These are phyloP conservation scores for Aspergillus avenaceus DNA, from an alignment of 495 filamentous ascomycete species.

Conservation along the genomic window DNA sequence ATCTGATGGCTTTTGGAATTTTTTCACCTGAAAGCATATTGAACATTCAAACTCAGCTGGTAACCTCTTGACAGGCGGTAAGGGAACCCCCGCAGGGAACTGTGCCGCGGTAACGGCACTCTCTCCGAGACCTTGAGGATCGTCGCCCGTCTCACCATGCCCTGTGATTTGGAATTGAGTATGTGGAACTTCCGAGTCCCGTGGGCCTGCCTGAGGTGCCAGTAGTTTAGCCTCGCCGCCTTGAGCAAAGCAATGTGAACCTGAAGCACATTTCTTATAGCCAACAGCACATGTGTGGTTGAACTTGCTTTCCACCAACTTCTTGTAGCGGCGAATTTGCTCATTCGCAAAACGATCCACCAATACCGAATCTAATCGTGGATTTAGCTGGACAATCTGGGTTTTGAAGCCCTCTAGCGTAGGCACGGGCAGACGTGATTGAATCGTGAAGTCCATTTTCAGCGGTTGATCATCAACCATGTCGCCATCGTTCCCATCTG, in stretches of 20 bases:
- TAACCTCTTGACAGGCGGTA: slow-evolving; percentile 72
- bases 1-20: slow-evolving; percentile 90
- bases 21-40: slow-evolving; percentile 85
- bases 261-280: slow-evolving; percentile 53
- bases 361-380: slow-evolving; percentile 61
- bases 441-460: slow-evolving; percentile 45
- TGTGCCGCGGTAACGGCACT: slow-evolving; percentile 62
- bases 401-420: slow-evolving; percentile 72
- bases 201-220: slow-evolving; percentile 42
- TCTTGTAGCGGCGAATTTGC: slow-evolving; percentile 75
- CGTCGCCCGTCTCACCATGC: slow-evolving; percentile 57
- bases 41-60: slow-evolving; percentile 93
- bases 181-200: slow-evolving; percentile 37
- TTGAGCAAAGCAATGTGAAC: slow-evolving; percentile 57
- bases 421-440: slow-evolving; percentile 56
- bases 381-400: slow-evolving; percentile 71
- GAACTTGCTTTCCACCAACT: slow-evolving; percentile 64
- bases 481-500: slow-evolving; percentile 47
- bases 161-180: slow-evolving; percentile 48
- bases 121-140: slow-evolving; percentile 58
- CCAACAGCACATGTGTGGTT: slow-evolving; percentile 61
- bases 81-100: slow-evolving; percentile 78
- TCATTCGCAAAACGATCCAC: slow-evolving; percentile 81
- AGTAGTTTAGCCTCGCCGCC: slow-evolving; percentile 56
- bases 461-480: slow-evolving; percentile 38